Percentiles rank a stretch among this genome's conserved stretches.
These are phyloP conservation scores for Fraxinus paxiana DNA, from an alignment of 305 asterid species.

Conservation along the genomic window DNA sequence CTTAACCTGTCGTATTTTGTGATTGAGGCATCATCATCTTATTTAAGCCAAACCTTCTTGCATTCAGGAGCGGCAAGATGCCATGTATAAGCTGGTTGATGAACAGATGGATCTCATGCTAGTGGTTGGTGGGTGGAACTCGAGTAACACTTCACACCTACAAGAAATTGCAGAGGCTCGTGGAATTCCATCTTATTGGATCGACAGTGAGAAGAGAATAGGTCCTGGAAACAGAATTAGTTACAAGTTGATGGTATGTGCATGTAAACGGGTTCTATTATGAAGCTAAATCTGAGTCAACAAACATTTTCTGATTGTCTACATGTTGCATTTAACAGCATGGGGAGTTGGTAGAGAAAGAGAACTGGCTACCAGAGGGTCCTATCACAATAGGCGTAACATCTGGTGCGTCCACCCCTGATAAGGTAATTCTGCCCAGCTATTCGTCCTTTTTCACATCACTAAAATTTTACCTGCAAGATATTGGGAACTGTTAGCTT, in stretches of 20 bases:
- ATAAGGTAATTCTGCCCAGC: constrained; percentile 49
- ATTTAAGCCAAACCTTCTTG: constrained; percentile 21
- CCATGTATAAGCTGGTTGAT: constrained; percentile 91
- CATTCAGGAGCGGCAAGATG: constrained; percentile 92
- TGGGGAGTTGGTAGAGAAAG: constrained; percentile 93
- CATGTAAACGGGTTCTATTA: not conserved
- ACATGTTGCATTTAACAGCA: constrained; percentile 45
- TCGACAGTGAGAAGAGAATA: constrained; percentile 77
- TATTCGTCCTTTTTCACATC: not conserved
- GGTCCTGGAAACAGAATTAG: constrained; percentile 92
- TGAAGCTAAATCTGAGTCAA: not conserved
- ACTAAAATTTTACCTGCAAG: not conserved
- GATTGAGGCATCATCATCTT: not conserved
- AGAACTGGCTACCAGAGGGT: constrained; percentile 81
- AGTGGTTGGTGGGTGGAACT: constrained; percentile 99
- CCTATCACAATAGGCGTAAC: constrained; percentile 84
- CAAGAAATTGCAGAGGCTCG: constrained; percentile 94
- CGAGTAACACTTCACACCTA: constrained; percentile 96
- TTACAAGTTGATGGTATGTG: constrained; percentile 70
- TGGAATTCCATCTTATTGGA: constrained; percentile 94
- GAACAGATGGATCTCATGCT: constrained; percentile 73
- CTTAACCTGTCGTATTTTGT: not conserved
- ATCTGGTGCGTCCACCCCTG: constrained; percentile 99
- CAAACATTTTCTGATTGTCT: not conserved
- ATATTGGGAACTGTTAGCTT: too few relatives aligned